phyloP scores from a whole-genome alignment of 164 flowering plant genomes.

The Aristolochia contorta region DNA sequence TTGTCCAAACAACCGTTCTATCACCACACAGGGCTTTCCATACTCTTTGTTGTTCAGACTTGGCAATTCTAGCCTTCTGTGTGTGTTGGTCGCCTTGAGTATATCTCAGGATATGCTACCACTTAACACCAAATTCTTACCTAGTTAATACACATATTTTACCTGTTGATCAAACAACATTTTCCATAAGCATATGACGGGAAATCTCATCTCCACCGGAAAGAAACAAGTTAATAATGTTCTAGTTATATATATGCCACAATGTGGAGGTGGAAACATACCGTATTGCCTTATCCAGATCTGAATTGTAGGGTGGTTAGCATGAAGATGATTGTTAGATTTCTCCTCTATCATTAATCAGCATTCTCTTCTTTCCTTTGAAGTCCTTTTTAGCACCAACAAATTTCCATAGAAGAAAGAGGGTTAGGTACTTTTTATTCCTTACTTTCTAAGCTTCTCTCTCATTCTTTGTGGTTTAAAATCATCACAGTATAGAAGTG shows the following conservation, averaged over 20 bases:
- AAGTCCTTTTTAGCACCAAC: not conserved
- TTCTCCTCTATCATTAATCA: too few species aligned
- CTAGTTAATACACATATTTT: too few species aligned
- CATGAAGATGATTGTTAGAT: constrained; percentile 10
- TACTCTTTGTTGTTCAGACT: too few species aligned
- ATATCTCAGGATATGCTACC: too few species aligned
- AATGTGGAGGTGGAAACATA: not conserved
- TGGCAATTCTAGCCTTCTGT: too few species aligned
- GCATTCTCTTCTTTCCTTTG: not conserved
- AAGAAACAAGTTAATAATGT: not conserved
- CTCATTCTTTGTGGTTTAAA: not conserved
- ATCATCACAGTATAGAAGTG: not conserved
- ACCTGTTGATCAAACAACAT: too few species aligned
- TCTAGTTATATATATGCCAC: not conserved
- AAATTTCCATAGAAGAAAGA: not conserved
- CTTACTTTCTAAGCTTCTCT: not conserved
- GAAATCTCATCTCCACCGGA: too few species aligned
- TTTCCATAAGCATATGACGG: too few species aligned
- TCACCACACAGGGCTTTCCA: too few species aligned
- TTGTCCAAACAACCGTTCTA: too few species aligned
- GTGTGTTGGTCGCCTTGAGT: too few species aligned
- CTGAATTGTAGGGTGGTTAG: constrained; percentile 6
- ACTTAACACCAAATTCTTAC: too few species aligned
- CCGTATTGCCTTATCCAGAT: not conserved
- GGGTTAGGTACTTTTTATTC: not conserved